Base-by-base conservation (phyloP, 352 stramenopile species). In the Pythium sp. region DNA sequence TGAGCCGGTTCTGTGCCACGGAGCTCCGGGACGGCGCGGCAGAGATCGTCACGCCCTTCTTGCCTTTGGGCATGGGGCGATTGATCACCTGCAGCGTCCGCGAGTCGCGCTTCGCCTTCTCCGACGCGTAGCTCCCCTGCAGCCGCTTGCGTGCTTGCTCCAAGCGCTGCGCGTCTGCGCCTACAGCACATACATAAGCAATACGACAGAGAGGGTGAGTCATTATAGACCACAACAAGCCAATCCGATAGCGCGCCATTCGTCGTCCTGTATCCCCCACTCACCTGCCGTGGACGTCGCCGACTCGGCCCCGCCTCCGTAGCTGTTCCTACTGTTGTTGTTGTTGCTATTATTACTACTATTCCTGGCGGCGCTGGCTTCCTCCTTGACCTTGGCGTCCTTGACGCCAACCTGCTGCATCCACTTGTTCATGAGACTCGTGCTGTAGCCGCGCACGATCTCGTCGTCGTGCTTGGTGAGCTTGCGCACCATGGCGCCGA, bases 381-480 rank as follows among this genome's bases (percentile, higher is more conserved):
- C 28, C 20, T 62, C 46, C 49, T 51, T 32, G 22, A 47, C 36
- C 24, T 68, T 55, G 43, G 43, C 43, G 47, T 51, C 57, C 28
- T 51, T 65, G 14, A 96, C 67, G 20, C 87, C 88, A 46, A 96
- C 80, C 51, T 92, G 70, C 30, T 65, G 62, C 77, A 91, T 93
- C 88, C 88, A 96, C 68, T 92, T 93, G 66, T 91, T 85, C 20
- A 82, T 94, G 64, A 96, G 76, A n/a, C 72, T 92, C 18, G 77
- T 69, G 56, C 85, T 93, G 75, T 96, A 96, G 26, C 84, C 86
- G 41, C 79, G 77, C 53, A 96, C 81, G 64, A 94, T 73, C 30
- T 93, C 79, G 61, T 96, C 88, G 22, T 89, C 70, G 72, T 96
- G 88, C 71, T 96, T 96, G 66, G 86, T 90, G 64, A 94, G 79